Evolutionary conservation across 2,329 filamentous ascomycete genomes (phyloP).

Genomic region (Pseudocercospora fijiensis): DNA sequence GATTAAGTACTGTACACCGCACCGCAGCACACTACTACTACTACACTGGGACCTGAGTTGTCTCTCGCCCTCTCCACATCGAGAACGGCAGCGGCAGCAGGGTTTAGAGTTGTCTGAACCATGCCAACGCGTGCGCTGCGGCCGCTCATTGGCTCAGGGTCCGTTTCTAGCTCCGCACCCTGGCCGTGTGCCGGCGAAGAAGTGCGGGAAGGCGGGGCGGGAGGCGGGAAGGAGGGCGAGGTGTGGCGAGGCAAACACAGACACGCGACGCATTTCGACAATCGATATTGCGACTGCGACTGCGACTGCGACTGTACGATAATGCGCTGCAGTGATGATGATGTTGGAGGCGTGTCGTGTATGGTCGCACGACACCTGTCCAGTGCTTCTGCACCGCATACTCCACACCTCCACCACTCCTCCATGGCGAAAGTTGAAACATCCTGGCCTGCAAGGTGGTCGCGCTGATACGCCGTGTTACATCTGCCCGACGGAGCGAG

Average conservation of each 20-base stretch:
- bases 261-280: not conserved
- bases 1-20: conserved; percentile 2
- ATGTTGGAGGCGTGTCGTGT: not conserved
- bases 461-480: conserved; percentile 8
- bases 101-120: not conserved
- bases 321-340: not conserved
- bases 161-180: not conserved
- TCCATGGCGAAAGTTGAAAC: too few relatives aligned
- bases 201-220: too few relatives aligned
- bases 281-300: too few relatives aligned
- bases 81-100: not conserved
- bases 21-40: not conserved
- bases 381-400: not conserved
- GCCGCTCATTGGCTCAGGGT: not conserved
- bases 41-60: not conserved
- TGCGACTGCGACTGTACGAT: not conserved
- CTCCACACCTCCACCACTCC: not conserved
- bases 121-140: not conserved
- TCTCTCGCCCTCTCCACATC: not conserved
- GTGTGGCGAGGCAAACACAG: not conserved
- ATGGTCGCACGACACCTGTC: conserved; percentile 9
- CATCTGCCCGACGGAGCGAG: not conserved
- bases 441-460: not conserved
- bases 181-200: not conserved
- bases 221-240: not conserved